phyloP scores from a whole-genome alignment of 2,329 filamentous ascomycete species.

The Aspergillus novofumigatus region DNA sequence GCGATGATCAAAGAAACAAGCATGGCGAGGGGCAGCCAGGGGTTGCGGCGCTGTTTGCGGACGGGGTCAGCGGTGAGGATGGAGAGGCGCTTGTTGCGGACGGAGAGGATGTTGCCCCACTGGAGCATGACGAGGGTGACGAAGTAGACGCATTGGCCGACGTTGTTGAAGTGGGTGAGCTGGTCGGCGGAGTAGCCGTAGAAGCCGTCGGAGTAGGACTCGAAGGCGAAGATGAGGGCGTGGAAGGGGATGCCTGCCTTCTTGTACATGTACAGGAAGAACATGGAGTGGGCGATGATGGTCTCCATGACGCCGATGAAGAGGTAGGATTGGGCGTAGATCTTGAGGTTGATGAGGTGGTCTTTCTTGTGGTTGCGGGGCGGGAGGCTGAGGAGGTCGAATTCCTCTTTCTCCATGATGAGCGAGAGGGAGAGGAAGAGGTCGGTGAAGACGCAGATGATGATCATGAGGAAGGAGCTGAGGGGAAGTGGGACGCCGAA shows the following conservation, averaged over 20 bases:
- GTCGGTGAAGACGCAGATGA: constrained; percentile 56
- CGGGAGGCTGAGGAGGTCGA: constrained; percentile 49
- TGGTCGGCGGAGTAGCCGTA: constrained; percentile 46
- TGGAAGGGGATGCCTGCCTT: constrained; percentile 46
- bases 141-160: constrained; percentile 53
- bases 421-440: constrained; percentile 49
- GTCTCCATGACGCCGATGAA: constrained; percentile 53
- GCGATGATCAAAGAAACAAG: constrained; percentile 48
- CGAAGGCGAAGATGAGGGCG: constrained; percentile 50
- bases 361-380: constrained; percentile 49
- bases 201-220: constrained; percentile 47
- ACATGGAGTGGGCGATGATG: constrained; percentile 49
- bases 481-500: constrained; percentile 52
- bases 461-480: constrained; percentile 55
- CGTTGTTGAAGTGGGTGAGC: constrained; percentile 47
- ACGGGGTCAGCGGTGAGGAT: constrained; percentile 52
- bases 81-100: constrained; percentile 51
- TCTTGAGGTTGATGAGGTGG: constrained; percentile 51
- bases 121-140: constrained; percentile 52
- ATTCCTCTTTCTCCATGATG: constrained; percentile 55
- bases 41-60: constrained; percentile 46
- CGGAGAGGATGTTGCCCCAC: constrained; percentile 50
- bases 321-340: constrained; percentile 51
- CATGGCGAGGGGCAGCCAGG: constrained; percentile 47
- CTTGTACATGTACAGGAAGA: constrained; percentile 51